Base-by-base conservation (phyloP, 1,284 basidiomycete genomes). In the Tilletia indica region DNA sequence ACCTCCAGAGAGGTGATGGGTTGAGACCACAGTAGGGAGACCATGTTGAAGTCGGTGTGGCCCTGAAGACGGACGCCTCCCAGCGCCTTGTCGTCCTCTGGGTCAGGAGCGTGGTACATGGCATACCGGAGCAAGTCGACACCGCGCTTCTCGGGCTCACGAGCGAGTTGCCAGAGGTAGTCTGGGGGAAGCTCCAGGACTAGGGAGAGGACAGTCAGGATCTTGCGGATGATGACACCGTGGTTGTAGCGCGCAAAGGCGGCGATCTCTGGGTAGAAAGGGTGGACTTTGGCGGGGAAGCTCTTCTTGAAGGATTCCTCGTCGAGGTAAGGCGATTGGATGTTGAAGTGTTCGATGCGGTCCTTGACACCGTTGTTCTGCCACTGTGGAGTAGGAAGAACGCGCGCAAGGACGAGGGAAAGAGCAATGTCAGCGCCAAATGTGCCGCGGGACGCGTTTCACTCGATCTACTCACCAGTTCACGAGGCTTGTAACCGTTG, bases 311-410 rank as follows among this genome's bases (percentile, higher is more conserved):
- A 64, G 11, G 75, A 63, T 38, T 78, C 80, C 6, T 72, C 58
- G 2, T 67, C 36, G 48, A 85, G 86, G 48, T 80, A 74, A 47
- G 80, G 77, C 3, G 77, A 77, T 49, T 85, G 86, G 80, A 85
- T 85, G 80, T 86, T 86, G 75, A 86, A 83, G 71, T 86, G 85
- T 71, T 85, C 84, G 69, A 86, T 86, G 1, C 85, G 80, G 70
- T 86, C 86, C 49, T 80, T 77, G 21, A 82, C 76, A 2, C 83
- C 85, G 54, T 82, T 73, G 38, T 83, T 73, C 45, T 82, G 79
- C 85, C 86, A 86, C 78, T 86, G 86, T 2, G 5, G 3, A 58
- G n/a, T 19, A 8, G 4, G 21, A 45, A 8, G 42, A 1, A 14
- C 42, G 42, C 9, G 42, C 42, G 42, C 42, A 45, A 45, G 42